Base-by-base conservation (phyloP, 139 green algal genomes). In the Chlamydomonas sphaeroides region DNA sequence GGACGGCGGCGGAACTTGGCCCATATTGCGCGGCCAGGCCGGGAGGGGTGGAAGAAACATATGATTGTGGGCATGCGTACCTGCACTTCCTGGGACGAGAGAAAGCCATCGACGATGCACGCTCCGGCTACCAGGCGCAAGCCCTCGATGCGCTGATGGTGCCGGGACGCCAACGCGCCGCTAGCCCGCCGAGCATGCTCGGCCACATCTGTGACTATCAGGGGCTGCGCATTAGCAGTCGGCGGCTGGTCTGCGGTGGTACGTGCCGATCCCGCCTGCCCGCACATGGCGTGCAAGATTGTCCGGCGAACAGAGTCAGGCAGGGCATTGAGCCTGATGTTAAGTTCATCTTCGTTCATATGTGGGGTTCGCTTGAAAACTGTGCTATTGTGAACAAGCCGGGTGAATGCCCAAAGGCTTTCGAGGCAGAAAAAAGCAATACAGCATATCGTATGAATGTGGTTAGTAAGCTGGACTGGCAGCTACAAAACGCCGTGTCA, bases 231-330 rank as follows among this genome's bases (percentile, higher is more conserved):
- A n/a, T n/a, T n/a, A n/a, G 30, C 33, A 20, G 18, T 35, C 0
- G 66, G 11, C 0, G 28, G n/a, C 36, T 63, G 45, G 32, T 10
- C 30, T 45, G 15, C 4, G 51, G 51, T 10, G 17, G 15, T 6
- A 10, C 17, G 15, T 17, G 14, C 51, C 20, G 14, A 1, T 5
- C 56, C 2, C 25, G 56, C 6, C 3, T 26, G 6, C 11, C 38
- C 74, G 41, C 61, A 70, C 0, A 80, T 36, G 0, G 74, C 59
- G 10, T 61, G n/a, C 15, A 80, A n/a, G 39, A 80, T 80, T 70
- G 62, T 30, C 26, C 59, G 39, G 59, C 74, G 63, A 5, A 80
- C 74, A 0, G 17, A 5, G 32, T 80, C 74, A 2, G 74, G 74
- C 59, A 80, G 39, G 17, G 38, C 15, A 45, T 80, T 70, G 10